Evolutionary conservation across 23 red algal species (phyloP), one percentile per base, ranked within the genome.

Genomic region (Gracilariopsis chorda): DNA sequence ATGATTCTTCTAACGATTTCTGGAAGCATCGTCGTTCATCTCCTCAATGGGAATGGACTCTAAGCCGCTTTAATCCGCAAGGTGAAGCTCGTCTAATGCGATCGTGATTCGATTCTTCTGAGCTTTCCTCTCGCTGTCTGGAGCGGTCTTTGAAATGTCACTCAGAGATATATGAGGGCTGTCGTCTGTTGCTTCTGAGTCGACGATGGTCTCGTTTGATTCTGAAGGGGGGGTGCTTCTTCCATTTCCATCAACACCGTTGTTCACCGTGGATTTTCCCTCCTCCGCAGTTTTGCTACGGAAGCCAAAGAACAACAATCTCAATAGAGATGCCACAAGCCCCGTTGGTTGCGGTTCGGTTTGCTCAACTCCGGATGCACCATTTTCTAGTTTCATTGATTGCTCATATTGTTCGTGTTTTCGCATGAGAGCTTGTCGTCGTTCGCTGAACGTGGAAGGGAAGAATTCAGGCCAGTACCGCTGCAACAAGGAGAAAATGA

Each of bases 391-490:
- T 56, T 43, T 39, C 33, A 95, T 34, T 14, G 48, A 65, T 37
- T 84, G 56, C 19, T 51, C 67, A 34, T 91, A 82, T 47, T 90
- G 37, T 48, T 99, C 93, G 77, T 96, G 90, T 39, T 90, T 76
- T 56, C 77, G 64, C 97, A 99, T 99, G 34, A 95, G n/a, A 65
- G 89, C 78, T 79, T 99, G 97, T 65, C 97, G 86, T 34, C 89
- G 78, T 59, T 99, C 97, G 82, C 78, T 94, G 73, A 99, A 99
- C 13, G 97, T 99, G 21, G 90, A 96, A 1, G 97, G 97, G 78
- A 99, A 99, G 51, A 99, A 95, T 56, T 95, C 93, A 30, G 97
- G 97, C 71, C 94, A 99, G 79, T 90, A 99, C 23, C 97, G 88
- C 89, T 99, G 97, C 36, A 99, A 68, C 52, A 99, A 95, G 16